phyloP scores from a whole-genome alignment of 345 rosid genomes.

The Arabidopsis arenosa region DNA sequence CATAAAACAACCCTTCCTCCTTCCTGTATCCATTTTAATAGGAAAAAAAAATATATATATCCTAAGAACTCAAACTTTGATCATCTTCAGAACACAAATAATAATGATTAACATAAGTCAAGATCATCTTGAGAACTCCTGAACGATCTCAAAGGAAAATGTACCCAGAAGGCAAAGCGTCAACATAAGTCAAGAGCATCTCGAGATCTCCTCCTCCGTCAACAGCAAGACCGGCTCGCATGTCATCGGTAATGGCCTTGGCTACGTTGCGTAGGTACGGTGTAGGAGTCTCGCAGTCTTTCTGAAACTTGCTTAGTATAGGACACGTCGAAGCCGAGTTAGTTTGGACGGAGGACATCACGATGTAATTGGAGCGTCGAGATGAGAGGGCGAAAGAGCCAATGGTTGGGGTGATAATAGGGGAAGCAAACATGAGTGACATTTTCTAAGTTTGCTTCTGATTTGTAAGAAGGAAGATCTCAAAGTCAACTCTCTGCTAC shows the following conservation, averaged over 20 bases:
- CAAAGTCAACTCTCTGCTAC: conserved; percentile 33
- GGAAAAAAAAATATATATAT: too few relatives aligned
- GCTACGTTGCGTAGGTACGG: conserved; percentile 72
- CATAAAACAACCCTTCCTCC: conserved; percentile 87
- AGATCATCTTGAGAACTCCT: too few relatives aligned
- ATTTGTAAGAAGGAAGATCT: conserved; percentile 34
- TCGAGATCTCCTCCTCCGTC: conserved; percentile 79
- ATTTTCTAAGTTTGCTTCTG: conserved; percentile 38
- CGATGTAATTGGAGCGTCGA: conserved; percentile 28
- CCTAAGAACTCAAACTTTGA: too few relatives aligned
- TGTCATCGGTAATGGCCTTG: conserved; percentile 64
- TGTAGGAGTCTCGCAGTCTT: conserved; percentile 49
- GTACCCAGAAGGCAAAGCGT: conserved; percentile 80
- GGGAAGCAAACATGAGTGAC: conserved; percentile 41
- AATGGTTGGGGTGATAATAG: conserved; percentile 47
- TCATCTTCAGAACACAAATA: background rate
- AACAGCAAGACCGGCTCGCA: conserved; percentile 72
- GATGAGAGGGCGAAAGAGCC: conserved; percentile 51
- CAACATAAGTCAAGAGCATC: conserved; percentile 84
- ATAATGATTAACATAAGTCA: background rate
- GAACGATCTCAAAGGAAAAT: conserved; percentile 11
- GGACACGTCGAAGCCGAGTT: conserved; percentile 51
- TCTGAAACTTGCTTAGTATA: conserved; percentile 61
- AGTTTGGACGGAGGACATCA: conserved; percentile 59
- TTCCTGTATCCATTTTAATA: conserved; percentile 45